These are phyloP conservation scores for Pythium diclinum DNA, from an alignment of 352 stramenopile species.

Conservation along the genomic window DNA sequence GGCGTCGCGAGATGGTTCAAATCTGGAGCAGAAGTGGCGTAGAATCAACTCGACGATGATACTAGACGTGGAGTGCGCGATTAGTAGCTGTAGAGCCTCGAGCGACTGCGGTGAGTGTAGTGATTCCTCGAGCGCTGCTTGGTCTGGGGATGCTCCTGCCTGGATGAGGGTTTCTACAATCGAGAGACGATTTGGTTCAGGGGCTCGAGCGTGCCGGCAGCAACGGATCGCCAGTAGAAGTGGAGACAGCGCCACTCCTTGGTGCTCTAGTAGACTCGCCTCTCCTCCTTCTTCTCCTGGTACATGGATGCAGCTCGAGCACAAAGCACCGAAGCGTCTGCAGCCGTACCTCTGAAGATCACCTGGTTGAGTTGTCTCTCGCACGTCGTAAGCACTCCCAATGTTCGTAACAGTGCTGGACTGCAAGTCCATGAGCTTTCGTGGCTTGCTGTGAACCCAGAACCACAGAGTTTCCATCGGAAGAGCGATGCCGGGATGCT, in stretches of 20 bases:
- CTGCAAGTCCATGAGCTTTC: not conserved
- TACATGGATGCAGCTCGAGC: conserved; percentile 13
- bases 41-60: not conserved
- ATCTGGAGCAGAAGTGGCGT: not conserved
- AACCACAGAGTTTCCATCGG: conserved; percentile 29
- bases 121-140: conserved; percentile 9
- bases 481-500: conserved; percentile 7
- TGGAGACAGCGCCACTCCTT: conserved; percentile 13
- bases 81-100: not conserved
- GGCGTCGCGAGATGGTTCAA: not conserved
- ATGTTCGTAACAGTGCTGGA: not conserved
- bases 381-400: not conserved
- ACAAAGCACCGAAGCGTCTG: conserved; percentile 30
- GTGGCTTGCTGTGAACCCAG: not conserved
- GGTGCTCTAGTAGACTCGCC: not conserved
- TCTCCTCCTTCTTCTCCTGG: not conserved
- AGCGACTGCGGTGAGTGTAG: not conserved
- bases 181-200: not conserved
- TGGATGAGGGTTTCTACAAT: conserved; percentile 25
- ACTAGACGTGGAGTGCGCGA: not conserved
- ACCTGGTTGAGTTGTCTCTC: not conserved
- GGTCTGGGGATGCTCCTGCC: conserved; percentile 1
- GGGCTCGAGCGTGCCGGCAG: not conserved
- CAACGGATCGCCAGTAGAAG: conserved; percentile 37
- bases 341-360: conserved; percentile 19